phyloP scores from a whole-genome alignment of 805 yeast genomes.

The Candida odintsovae region DNA sequence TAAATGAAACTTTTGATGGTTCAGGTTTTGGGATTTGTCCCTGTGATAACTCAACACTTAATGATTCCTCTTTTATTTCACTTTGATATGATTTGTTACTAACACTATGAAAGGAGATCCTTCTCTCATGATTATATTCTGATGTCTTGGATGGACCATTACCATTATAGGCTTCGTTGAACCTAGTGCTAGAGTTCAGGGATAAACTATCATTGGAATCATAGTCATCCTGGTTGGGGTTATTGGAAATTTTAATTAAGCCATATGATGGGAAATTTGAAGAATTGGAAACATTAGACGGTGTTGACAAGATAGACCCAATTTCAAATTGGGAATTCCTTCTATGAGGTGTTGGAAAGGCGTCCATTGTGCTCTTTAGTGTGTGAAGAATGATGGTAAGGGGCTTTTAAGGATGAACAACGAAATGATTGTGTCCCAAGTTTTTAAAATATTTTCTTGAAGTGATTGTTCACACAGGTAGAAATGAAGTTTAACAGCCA shows the following conservation, averaged over 20 bases:
- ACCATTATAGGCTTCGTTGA: background rate
- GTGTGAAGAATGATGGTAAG: background rate
- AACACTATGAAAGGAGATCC: background rate
- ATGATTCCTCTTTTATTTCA: background rate
- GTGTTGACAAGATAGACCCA: conserved; percentile 5
- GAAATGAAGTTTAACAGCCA: too few relatives aligned
- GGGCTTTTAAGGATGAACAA: background rate
- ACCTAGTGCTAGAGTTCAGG: conserved; percentile 1
- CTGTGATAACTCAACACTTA: background rate
- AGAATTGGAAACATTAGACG: conserved; percentile 1
- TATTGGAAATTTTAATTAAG: conserved; percentile 17
- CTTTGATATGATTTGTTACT: background rate
- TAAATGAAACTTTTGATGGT: background rate
- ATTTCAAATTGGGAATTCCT: background rate
- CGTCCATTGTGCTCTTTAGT: background rate
- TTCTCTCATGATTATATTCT: background rate
- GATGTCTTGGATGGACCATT: background rate
- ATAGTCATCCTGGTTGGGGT: conserved; percentile 8
- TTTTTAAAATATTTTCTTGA: too few relatives aligned
- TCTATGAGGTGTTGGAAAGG: background rate
- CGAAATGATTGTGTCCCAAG: background rate
- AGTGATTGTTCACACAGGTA: too few relatives aligned
- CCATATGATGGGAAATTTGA: conserved; percentile 18
- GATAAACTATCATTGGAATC: conserved; percentile 17
- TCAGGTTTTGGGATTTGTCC: background rate